phyloP scores from a whole-genome alignment of 257 asterid genomes.

The Nemophila menziesii region DNA sequence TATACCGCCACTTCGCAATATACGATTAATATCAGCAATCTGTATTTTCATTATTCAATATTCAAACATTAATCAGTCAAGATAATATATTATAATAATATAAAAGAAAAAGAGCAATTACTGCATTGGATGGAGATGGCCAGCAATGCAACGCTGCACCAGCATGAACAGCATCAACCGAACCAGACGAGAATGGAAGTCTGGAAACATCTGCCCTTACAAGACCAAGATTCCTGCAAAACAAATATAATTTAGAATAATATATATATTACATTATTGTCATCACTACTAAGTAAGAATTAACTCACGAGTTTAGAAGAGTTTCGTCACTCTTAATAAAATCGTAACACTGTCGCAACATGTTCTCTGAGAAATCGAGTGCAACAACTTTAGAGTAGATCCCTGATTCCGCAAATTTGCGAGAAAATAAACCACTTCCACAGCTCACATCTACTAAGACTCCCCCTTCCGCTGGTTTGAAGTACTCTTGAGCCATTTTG shows the following conservation, averaged over 20 bases:
- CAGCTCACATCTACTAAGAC: constrained; percentile 87
- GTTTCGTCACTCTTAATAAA: constrained; percentile 58
- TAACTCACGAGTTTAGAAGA: constrained; percentile 59
- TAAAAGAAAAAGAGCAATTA: constrained; percentile 16
- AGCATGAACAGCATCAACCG: constrained; percentile 89
- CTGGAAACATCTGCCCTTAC: constrained; percentile 95
- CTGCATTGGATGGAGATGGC: constrained; percentile 98
- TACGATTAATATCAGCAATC: constrained; percentile 86
- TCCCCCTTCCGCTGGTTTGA: constrained; percentile 73
- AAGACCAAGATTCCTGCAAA: constrained; percentile 69
- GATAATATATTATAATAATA: no score
- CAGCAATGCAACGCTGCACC: constrained; percentile 99
- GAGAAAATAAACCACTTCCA: constrained; percentile 89
- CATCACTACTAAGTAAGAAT: not conserved
- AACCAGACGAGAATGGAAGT: constrained; percentile 81
- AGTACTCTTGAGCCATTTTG: constrained; percentile 81
- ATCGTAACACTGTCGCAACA: constrained; percentile 87
- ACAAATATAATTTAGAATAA: no score
- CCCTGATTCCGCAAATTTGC: constrained; percentile 82
- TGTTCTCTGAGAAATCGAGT: constrained; percentile 88
- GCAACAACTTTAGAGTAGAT: constrained; percentile 68
- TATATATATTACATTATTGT: no score
- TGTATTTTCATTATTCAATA: no score
- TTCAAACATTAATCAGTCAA: no score
- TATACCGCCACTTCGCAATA: constrained; percentile 73